These are phyloP conservation scores for Mycocentrospora acerina DNA, from an alignment of 2,329 filamentous ascomycete genomes.

Conservation along the genomic window DNA sequence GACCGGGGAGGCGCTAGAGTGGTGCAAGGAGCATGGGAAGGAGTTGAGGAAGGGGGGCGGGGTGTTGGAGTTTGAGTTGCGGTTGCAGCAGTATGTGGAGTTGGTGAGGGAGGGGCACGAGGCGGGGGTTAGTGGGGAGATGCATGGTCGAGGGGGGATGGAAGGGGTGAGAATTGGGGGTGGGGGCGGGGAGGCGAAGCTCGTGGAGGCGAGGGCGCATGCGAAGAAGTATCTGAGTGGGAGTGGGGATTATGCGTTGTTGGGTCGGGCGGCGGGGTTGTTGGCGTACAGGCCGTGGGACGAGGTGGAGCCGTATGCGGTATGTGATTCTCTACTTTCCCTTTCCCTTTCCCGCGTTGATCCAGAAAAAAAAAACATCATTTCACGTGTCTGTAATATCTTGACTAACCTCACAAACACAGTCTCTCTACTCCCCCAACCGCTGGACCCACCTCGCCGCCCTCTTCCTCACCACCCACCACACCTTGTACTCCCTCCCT, in stretches of 20 bases:
- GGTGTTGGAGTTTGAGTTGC: constrained; percentile 88
- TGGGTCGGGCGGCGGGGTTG: constrained; percentile 74
- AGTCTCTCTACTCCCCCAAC: constrained; percentile 70
- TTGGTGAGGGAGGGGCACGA: constrained; percentile 65
- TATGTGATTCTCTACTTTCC: constrained; percentile 44
- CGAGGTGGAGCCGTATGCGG: constrained; percentile 60
- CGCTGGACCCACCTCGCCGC: constrained; percentile 77
- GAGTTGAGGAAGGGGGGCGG: constrained; percentile 86
- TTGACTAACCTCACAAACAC: constrained; percentile 15
- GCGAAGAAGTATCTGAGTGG: constrained; percentile 78
- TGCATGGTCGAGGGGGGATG: constrained; percentile 24
- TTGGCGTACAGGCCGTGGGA: constrained; percentile 71
- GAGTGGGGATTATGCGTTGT: constrained; percentile 67
- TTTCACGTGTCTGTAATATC: too few species aligned
- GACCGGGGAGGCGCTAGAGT: constrained; percentile 77
- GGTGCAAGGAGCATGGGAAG: constrained; percentile 93
- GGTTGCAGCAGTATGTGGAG: constrained; percentile 94
- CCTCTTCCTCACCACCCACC: constrained; percentile 83
- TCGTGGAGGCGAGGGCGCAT: constrained; percentile 76
- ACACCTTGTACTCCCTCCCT: constrained; percentile 80
- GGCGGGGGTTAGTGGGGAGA: constrained; percentile 22
- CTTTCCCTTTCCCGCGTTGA: too few species aligned
- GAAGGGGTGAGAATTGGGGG: constrained; percentile 65
- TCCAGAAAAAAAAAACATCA: too few species aligned
- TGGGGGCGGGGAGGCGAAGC: constrained; percentile 52